Evolutionary conservation across 441 rosid species (phyloP).

Genomic region (Gossypium lobatum): DNA sequence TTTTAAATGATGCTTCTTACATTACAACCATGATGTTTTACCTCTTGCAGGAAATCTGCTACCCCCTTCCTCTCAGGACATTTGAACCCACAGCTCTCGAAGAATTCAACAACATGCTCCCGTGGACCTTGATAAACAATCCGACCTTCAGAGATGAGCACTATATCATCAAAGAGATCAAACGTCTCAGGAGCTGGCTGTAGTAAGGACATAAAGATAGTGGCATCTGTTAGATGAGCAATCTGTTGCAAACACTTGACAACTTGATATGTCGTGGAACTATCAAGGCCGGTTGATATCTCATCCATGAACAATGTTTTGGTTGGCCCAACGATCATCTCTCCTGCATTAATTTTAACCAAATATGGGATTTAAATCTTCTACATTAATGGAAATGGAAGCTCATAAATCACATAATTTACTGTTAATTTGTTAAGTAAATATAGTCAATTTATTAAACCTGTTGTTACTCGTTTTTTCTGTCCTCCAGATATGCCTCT

Average conservation of each 20-base stretch:
- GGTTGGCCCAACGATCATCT: conserved; percentile 94
- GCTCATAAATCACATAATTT: background rate
- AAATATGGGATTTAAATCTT: background rate
- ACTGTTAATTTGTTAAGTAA: background rate
- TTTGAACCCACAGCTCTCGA: conserved; percentile 64
- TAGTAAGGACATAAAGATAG: conserved; percentile 70
- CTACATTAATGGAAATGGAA: background rate
- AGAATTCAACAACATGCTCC: conserved; percentile 58
- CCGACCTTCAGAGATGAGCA: conserved; percentile 70
- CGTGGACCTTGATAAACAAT: conserved; percentile 83
- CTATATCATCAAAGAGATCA: conserved; percentile 72
- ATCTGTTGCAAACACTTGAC: conserved; percentile 85
- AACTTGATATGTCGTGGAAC: conserved; percentile 79
- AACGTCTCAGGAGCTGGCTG: conserved; percentile 95
- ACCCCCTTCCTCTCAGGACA: conserved; percentile 88
- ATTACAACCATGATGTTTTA: conserved; percentile 16
- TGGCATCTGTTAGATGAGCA: conserved; percentile 70
- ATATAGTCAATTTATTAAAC: conserved; percentile 20
- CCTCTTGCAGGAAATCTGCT: conserved; percentile 96
- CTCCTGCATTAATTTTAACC: conserved; percentile 37
- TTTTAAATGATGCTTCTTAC: background rate
- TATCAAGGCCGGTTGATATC: conserved; percentile 90
- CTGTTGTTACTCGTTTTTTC: conserved; percentile 81
- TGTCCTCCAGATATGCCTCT: conserved; percentile 92
- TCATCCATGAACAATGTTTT: conserved; percentile 91